Base-by-base conservation (phyloP, 257 asterid genomes). In the Solanum peruvianum region DNA sequence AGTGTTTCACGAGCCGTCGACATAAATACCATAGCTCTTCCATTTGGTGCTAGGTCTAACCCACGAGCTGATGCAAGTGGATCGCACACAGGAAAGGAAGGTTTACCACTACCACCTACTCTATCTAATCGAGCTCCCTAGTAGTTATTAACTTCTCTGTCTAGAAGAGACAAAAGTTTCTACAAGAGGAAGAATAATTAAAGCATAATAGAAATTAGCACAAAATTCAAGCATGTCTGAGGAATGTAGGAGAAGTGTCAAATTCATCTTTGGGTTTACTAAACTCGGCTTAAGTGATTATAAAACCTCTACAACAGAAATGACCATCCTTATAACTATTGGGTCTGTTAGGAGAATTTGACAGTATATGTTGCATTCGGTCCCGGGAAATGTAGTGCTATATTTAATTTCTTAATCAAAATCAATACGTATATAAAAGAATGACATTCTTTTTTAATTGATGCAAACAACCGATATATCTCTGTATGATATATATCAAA, bases 1-100 rank as follows among this genome's bases (percentile, higher is more conserved):
- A 42, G 69, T 6, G 87, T 58, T 66, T 88, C 92, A 86, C 84
- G 90, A 42, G 47, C 4, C 47, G 1, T 10, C 47, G 0, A 42
- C 13, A 42, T 42, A 42, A 9, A 42, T 42, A 84, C 89, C 81
- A 86, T 67, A 58, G 90, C 86, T 85, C 90, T 87, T n/a, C 90
- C 91, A 89, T 86, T 89, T 44, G 90, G 84, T 78, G 86, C 88
- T 62, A 88, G 82, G 58, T 92, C 91, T 81, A 87, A 77, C 56
- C 83, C 91, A 83, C 71, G 92, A 45, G 89, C 89, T 12, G 81
- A n/a, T 33, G 84, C 86, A 66, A 89, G 72, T 58, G 83, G 89
- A 86, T 42, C 14, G 11, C 47, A 10, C 11, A 42, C 4, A 42
- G 1, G 47, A 11, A 42, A 4, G 4, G 11, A 11, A 42, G 37